phyloP scores from a whole-genome alignment of 345 rosid species.

The Brassica carinata region DNA sequence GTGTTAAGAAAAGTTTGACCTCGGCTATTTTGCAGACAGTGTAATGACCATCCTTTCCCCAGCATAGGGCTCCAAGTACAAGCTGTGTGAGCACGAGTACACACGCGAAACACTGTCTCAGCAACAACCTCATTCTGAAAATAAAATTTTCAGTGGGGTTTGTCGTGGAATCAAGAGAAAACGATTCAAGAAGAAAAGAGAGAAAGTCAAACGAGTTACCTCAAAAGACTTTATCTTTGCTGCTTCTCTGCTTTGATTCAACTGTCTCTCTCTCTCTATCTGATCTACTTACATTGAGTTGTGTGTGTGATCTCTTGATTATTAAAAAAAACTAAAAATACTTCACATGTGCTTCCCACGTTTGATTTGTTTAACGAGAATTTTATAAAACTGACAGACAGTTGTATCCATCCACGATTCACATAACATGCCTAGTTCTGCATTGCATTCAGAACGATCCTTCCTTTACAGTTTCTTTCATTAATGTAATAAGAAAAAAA shows the following conservation, averaged over 20 bases:
- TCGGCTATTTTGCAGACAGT: slow-evolving; percentile 81
- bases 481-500: too few species aligned
- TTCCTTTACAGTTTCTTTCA: slow-evolving; percentile 9
- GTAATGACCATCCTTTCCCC: slow-evolving; percentile 91
- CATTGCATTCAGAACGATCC: slow-evolving; percentile 1
- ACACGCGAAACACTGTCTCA: slow-evolving; percentile 44
- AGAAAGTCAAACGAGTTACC: slow-evolving; percentile 14
- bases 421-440: not conserved
- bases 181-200: not conserved
- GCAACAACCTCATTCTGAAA: slow-evolving; percentile 38
- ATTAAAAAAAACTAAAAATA: too few species aligned
- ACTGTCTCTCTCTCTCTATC: not conserved
- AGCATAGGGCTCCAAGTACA: slow-evolving; percentile 55
- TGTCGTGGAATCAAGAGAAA: not conserved
- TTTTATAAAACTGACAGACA: not conserved
- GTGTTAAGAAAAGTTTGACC: slow-evolving; percentile 38
- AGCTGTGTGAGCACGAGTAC: slow-evolving; percentile 57
- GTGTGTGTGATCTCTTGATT: not conserved
- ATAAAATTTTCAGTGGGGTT: not conserved
- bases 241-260: slow-evolving; percentile 3
- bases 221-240: not conserved
- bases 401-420: not conserved
- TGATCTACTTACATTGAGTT: not conserved
- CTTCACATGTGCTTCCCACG: not conserved
- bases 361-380: slow-evolving; percentile 10